Base-by-base conservation (phyloP, 1,284 basidiomycete species). In the Ceratobasidium sp. region DNA sequence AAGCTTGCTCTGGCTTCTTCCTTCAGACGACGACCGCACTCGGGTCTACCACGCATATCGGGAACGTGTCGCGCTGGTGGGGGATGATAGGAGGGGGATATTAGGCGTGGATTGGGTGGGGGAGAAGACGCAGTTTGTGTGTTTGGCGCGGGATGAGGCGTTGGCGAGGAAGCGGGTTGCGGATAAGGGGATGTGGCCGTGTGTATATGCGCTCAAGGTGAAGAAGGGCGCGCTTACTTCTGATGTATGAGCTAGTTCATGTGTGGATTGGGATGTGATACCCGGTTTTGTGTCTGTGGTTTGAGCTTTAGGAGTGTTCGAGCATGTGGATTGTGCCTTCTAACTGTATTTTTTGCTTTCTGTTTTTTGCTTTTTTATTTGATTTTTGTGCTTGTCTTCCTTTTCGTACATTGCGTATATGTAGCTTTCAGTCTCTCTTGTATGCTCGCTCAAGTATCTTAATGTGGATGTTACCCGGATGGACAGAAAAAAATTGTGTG, bases 181-280 rank as follows among this genome's bases (percentile, higher is more conserved):
- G 28, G 69, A 71, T 21, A 58, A 61, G 46, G 21, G 26, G 18
- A 49, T 61, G 69, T 71, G 69, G 69, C 69, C 69, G 28, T 57
- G 50, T 30, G 69, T 71, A 30, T 71, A 49, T 44, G 43, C 57
- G 35, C 69, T 71, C 21, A 71, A 61, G 46, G 55, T 71, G 30
- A 71, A 61, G 57, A 71, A 52, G 69, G 57, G 69, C 23, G 57
- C 69, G 7, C 46, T 71, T 18, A 55, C 59, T 13, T 71, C 69
- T 26, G 69, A 71, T 23, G 57, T 49, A 2, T 71, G 26, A 71
- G n/a, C n/a, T n/a, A n/a, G n/a, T n/a, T n/a, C n/a, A n/a, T n/a
- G n/a, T n/a, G n/a, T n/a, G n/a, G n/a, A n/a, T n/a, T n/a, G n/a
- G n/a, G n/a, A n/a, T n/a, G n/a, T n/a, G n/a, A n/a, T n/a, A n/a